These are phyloP conservation scores for Vanderwaltozyma polyspora DNA, from an alignment of 805 yeast species.

Conservation along the genomic window DNA sequence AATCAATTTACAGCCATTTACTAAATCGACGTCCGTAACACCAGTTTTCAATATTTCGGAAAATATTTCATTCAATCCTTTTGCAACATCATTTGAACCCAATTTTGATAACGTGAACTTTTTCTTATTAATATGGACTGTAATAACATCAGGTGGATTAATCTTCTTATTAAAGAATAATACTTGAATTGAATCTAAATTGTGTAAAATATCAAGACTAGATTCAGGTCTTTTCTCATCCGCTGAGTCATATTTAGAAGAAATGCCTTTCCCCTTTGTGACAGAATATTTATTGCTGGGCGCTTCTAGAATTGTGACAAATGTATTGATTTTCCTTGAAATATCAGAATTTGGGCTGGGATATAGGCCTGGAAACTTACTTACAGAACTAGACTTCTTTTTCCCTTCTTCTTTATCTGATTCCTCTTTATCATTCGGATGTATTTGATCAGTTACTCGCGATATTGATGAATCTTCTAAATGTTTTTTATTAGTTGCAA, in stretches of 20 bases:
- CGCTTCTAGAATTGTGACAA: conserved; percentile 21
- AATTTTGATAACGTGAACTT: conserved; percentile 14
- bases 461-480: too few relatives aligned
- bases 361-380: neutral
- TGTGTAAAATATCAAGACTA: neutral
- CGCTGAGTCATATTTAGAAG: neutral
- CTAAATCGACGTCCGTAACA: conserved; percentile 19
- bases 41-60: conserved; percentile 16
- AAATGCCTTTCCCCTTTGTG: neutral
- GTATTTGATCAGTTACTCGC: too few relatives aligned
- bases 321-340: conserved; percentile 11
- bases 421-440: too few relatives aligned
- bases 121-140: conserved; percentile 7
- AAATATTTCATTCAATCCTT: conserved; percentile 9
- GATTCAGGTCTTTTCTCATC: neutral
- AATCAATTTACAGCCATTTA: conserved; percentile 7
- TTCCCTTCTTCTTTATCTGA: too few relatives aligned
- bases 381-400: too few relatives aligned
- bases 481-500: too few relatives aligned
- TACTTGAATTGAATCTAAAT: conserved; percentile 5
- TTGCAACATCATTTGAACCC: conserved; percentile 3
- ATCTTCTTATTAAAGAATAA: conserved; percentile 6
- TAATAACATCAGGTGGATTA: conserved; percentile 12
- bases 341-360: conserved; percentile 2
- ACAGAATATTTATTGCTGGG: conserved; percentile 12